Evolutionary conservation across 306 rosid genomes (phyloP), one percentile per base, ranked within the genome.

Genomic region (Gynostemma pentaphyllum): DNA sequence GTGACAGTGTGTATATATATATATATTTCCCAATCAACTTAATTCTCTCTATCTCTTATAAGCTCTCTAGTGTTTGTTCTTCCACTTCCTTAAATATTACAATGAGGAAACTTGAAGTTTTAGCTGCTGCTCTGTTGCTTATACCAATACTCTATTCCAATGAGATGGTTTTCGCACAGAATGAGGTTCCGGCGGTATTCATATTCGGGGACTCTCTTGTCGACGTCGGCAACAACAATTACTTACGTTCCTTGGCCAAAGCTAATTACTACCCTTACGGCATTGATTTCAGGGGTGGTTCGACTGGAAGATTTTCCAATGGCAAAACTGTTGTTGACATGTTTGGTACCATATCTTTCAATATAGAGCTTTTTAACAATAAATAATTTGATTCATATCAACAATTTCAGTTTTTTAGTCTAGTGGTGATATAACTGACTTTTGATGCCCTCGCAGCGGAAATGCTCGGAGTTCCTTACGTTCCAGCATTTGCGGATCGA

Each of bases 191-290:
- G 29, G 95, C 87, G 16, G 41, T 88, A 78, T 85, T 88, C 69
- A 79, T 82, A 71, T 91, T 91, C 23, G 98, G 98, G 23, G 98
- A 91, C 62, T 88, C 98, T 8, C 64, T 85, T 73, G 94, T 78
- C 59, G 98, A 91, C 14, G 83, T 77, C 72, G 98, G 98, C 30
- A 91, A 91, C 81, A 88, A 88, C 49, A 91, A 88, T 71, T 80
- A 46, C 75, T 74, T 91, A 0, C 74, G 19, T 22, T 45, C 95
- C 1, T 0, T 71, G 0, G 95, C 94, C 1, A 91, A 51, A 77
- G 50, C 97, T 30, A 82, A 87, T 55, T 91, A 55, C 74, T 74
- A 1, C 67, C 96, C 98, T 40, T 88, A 88, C 26, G 98, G 98
- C 59, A 54, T 79, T 42, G 98, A 91, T 37, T 83, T 62, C 75